Evolutionary conservation across 2,329 filamentous ascomycete species (phyloP), one percentile per base, ranked within the genome.

Genomic region (Penicillium sp.): DNA sequence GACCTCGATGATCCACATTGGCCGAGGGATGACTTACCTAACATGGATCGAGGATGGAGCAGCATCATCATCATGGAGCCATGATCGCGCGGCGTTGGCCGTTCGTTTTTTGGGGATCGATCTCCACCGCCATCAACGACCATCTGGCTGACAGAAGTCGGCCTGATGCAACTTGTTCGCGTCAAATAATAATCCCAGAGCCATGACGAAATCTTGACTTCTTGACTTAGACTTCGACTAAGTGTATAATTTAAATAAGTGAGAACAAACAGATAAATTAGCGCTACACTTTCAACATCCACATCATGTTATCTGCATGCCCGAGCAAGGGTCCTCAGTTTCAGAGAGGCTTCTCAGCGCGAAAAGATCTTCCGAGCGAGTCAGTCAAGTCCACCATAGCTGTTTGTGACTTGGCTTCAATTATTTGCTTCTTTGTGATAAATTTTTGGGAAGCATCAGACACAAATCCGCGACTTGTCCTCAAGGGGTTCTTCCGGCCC

Each of bases 11-110:
- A 64, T 64, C 65, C 64, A 64, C 62, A 56, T 58, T 54, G 56
- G 61, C 61, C 50, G 54, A 56, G 53, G 57, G 58, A 62, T 65
- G 56, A 55, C 56, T 57, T 41, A 62, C 63, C 61, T n/a, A 63
- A 65, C 54, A 38, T 44, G 53, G 55, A 41, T 60, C 49, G 49
- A 50, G 21, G 46, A 21, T 48, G 26, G 35, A 41, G 11, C 35
- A 41, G 35, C 11, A 5, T 9, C 35, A 5, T 9, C 35, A 21
- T 21, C 35, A 38, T 38, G 35, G 35, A 15, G 35, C 35, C 35
- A 38, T 41, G 35, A 41, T 41, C 35, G 56, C 44, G 51, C 54
- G 11, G 56, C 29, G 29, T 35, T 46, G 44, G 17, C n/a, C 19
- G 44, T 21, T 21, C 45, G 46, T 21, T 48, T 48, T n/a, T 48